phyloP scores from a whole-genome alignment of 768 basidiomycete species.

The Neoboletus subvelutipes region DNA sequence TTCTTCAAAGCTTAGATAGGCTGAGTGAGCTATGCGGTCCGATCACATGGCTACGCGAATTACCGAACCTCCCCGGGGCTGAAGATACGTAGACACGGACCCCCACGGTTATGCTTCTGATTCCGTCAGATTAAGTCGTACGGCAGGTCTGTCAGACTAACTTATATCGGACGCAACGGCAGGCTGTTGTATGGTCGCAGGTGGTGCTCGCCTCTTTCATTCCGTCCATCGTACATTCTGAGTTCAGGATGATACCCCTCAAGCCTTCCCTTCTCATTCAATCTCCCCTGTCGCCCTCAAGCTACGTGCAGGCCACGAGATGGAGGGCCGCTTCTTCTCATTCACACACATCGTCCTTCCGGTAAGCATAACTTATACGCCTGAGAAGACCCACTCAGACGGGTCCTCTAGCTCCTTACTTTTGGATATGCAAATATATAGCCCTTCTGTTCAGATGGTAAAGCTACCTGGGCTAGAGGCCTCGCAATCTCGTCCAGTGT shows the following conservation, averaged over 20 bases:
- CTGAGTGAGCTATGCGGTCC: neutral
- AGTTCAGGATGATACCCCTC: conserved; percentile 18
- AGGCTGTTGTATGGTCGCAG: neutral
- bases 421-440: conserved; percentile 61
- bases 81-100: neutral
- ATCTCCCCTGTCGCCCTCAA: conserved; percentile 27
- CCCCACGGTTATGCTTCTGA: conserved; percentile 8
- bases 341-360: conserved; percentile 50
- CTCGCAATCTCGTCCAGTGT: conserved; percentile 45
- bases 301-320: conserved; percentile 33
- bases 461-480: conserved; percentile 26
- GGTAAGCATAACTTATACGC: conserved; percentile 34
- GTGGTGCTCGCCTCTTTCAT: neutral
- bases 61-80: neutral
- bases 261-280: conserved; percentile 22
- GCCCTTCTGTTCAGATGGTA: conserved; percentile 56
- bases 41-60: conserved; percentile 19
- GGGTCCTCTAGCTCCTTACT: conserved; percentile 43
- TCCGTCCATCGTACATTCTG: neutral
- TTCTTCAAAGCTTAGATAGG: neutral
- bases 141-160: conserved; percentile 19
- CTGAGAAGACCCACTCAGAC: conserved; percentile 3
- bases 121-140: conserved; percentile 15
- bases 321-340: conserved; percentile 23
- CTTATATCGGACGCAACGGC: conserved; percentile 19